phyloP scores from a whole-genome alignment of 108 stramenopile genomes.

The Stephanodiscus minutulus region DNA sequence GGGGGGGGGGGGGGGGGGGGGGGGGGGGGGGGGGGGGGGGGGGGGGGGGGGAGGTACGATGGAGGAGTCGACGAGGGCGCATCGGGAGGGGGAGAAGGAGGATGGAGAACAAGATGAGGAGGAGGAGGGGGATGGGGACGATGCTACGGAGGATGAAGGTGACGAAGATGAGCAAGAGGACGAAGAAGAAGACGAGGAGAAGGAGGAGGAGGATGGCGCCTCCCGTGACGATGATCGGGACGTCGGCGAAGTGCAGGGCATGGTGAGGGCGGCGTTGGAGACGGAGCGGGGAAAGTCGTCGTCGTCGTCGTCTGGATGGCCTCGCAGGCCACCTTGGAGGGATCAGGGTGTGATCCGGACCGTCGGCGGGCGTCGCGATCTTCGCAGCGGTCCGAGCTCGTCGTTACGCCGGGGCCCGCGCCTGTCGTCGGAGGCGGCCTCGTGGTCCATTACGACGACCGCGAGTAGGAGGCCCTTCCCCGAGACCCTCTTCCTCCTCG shows the following conservation, averaged over 20 bases:
- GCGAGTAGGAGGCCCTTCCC: slow-evolving; percentile 8
- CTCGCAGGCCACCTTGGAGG: background rate
- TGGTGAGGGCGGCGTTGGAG: too few species aligned
- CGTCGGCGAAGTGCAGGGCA: too few species aligned
- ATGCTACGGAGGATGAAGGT: background rate
- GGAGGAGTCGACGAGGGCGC: background rate
- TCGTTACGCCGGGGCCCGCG: too few species aligned
- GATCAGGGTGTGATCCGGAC: background rate
- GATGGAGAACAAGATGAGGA: background rate
- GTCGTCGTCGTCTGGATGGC: too few species aligned
- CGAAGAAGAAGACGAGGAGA: too few species aligned
- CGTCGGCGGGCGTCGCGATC: background rate
- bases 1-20: background rate
- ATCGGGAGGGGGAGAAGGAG: background rate
- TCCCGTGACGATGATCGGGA: background rate
- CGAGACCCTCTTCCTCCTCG: slow-evolving; percentile 16
- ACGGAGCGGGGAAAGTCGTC: too few species aligned
- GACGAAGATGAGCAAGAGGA: too few species aligned
- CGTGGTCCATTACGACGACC: background rate
- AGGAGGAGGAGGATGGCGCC: background rate
- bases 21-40: background rate
- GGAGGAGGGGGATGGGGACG: background rate
- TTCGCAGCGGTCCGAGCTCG: too few species aligned
- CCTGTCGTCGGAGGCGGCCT: background rate
- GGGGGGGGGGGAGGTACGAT: background rate